A percentile compares a stretch with the other conserved stretches of the same genome.
Evolutionary conservation across 108 stramenopile genomes (phyloP).

Genomic region (Bacterosira constricta): DNA sequence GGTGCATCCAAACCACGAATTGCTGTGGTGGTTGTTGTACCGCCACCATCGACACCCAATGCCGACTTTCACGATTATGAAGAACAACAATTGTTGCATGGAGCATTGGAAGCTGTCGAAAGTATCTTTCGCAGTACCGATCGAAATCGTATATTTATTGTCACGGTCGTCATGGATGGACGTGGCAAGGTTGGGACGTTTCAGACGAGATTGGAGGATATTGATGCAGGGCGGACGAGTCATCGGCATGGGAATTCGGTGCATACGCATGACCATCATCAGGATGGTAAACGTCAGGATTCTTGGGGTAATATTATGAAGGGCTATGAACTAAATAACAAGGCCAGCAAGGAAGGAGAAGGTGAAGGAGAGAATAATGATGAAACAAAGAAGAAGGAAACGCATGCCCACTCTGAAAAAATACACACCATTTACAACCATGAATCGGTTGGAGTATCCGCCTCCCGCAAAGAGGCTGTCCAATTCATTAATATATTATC

Average conservation of each 20-base stretch:
- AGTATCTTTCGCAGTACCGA: slow-evolving; percentile 55
- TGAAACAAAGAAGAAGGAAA: slow-evolving; percentile 4
- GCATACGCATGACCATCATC: slow-evolving; percentile 23
- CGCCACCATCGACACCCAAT: neutral
- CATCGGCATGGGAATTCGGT: slow-evolving; percentile 29
- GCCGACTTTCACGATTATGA: neutral
- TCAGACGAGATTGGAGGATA: slow-evolving; percentile 8
- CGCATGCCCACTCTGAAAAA: slow-evolving; percentile 58
- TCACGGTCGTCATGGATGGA: slow-evolving; percentile 67
- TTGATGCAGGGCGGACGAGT: slow-evolving; percentile 32
- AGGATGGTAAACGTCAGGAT: too few relatives aligned
- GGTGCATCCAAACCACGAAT: slow-evolving; percentile 79
- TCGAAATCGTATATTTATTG: slow-evolving; percentile 74
- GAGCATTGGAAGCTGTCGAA: slow-evolving; percentile 22
- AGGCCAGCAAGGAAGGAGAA: too few relatives aligned
- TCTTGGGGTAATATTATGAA: too few relatives aligned
- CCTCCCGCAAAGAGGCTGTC: slow-evolving; percentile 58
- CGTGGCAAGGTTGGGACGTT: slow-evolving; percentile 3
- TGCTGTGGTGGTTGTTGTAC: slow-evolving; percentile 67
- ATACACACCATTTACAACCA: slow-evolving; percentile 63
- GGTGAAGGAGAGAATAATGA: too few relatives aligned
- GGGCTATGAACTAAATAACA: too few relatives aligned
- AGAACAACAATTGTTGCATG: neutral
- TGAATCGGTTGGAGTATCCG: slow-evolving; percentile 45
- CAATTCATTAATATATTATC: slow-evolving; percentile 63